A percentile compares a stretch with the other conserved stretches of the same genome.
phyloP scores from a whole-genome alignment of 1,139 yeast species.

The Pichia sp. region DNA sequence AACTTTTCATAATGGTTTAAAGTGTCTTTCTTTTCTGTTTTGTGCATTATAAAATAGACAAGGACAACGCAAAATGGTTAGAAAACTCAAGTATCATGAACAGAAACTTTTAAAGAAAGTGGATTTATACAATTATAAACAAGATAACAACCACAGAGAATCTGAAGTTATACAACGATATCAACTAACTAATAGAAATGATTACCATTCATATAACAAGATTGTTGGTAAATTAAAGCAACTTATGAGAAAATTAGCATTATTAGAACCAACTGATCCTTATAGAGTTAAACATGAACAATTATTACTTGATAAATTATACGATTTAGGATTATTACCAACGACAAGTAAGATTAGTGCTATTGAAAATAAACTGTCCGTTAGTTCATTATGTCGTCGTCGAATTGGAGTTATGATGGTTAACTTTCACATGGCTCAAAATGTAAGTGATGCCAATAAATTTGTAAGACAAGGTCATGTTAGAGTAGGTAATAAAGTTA shows the following conservation, averaged over 20 bases:
- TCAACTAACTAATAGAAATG: conserved; percentile 91
- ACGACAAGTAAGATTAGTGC: conserved; percentile 89
- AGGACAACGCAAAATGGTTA: conserved; percentile 53
- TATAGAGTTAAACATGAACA: conserved; percentile 84
- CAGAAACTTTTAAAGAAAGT: conserved; percentile 91
- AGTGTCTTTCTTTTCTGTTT: not conserved
- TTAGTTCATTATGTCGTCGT: conserved; percentile 86
- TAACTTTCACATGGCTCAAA: conserved; percentile 89
- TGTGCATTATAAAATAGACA: no score
- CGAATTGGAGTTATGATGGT: conserved; percentile 95
- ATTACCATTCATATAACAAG: conserved; percentile 87
- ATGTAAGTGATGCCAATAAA: conserved; percentile 80
- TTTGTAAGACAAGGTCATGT: conserved; percentile 97
- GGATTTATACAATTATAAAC: conserved; percentile 96
- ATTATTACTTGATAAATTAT: conserved; percentile 75
- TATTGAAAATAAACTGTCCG: conserved; percentile 84
- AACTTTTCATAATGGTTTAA: not conserved
- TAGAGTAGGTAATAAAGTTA: conserved; percentile 91
- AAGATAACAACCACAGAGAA: conserved; percentile 91
- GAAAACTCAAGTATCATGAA: conserved; percentile 91
- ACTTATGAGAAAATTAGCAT: conserved; percentile 76
- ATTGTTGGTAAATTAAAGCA: conserved; percentile 88
- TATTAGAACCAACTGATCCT: conserved; percentile 81
- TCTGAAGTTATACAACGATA: conserved; percentile 92
- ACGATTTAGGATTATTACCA: conserved; percentile 79